Evolutionary conservation across 768 basidiomycete species (phyloP), one percentile per base, ranked within the genome.

Genomic region (Mycena sanguinolenta): DNA sequence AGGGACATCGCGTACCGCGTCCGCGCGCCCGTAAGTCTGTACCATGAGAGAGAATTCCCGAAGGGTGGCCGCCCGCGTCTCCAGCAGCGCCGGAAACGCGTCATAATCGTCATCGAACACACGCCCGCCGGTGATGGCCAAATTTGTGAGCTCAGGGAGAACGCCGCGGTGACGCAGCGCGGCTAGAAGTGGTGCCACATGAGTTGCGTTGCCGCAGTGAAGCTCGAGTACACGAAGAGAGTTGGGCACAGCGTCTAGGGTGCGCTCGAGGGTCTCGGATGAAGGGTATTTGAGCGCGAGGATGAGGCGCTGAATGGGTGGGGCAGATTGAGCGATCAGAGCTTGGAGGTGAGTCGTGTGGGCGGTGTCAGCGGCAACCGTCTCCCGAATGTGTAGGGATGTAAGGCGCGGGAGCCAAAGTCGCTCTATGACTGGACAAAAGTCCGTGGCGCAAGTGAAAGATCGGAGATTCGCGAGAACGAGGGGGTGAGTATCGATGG

Each of bases 161-260:
- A 49, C 6, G 19, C 3, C 54, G 30, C 32, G 67, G 6, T 3
- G 12, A 2, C 23, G 59, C 4, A 63, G 67, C 13, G 19, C 36
- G 46, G 34, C 28, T 13, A 69, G 42, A 25, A 62, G 32, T 2
- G 34, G 67, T 28, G 60, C 42, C 7, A 69, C 23, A 9, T 39
- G 53, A 14, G 61, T 50, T 6, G 67, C 67, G 55, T 69, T 69
- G 30, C 67, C 67, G 44, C 67, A 69, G 27, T 50, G 60, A 8
- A 69, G 55, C 34, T 38, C 61, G 28, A 69, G 54, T 2, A 34
- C 32, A 6, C 27, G 30, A 34, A 68, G 23, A 17, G 66, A n/a
- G 10, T 44, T 8, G 34, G 67, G 55, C 13, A 63, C 10, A 34
- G 67, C 59, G 23, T 27, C 67, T 13, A 69, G 25, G 10, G 27